A percentile compares a stretch with the other conserved stretches of the same genome.
Conservation (phyloP, 257 asterid species). For the Primulina eburnea region DNA sequence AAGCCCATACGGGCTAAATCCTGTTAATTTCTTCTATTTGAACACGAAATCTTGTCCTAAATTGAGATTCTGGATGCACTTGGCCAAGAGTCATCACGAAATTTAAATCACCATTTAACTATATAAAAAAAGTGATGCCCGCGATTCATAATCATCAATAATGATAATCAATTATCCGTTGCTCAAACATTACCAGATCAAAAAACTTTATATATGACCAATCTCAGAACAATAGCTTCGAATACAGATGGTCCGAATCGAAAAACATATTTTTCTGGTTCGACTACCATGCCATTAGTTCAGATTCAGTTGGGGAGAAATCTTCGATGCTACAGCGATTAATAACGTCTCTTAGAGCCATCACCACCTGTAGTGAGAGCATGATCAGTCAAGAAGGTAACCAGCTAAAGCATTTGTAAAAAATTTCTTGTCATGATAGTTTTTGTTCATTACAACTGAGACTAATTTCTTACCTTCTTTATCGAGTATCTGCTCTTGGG, state of each 20-base stretch:
- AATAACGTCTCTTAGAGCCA: constrained; percentile 31
- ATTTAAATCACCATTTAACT: no score
- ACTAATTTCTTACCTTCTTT: constrained; percentile 37
- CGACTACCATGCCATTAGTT: constrained; percentile 19
- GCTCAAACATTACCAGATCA: neutral
- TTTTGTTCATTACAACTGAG: no score
- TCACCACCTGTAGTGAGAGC: constrained; percentile 37
- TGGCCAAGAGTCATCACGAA: no score
- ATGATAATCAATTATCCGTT: neutral
- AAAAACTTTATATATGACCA: neutral
- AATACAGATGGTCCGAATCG: neutral
- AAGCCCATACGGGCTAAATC: no score
- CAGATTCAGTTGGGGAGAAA: constrained; percentile 47
- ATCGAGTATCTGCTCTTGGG: constrained; percentile 50
- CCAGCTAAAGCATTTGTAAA: neutral
- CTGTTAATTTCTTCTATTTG: no score
- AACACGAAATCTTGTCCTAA: no score
- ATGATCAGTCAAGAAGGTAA: neutral
- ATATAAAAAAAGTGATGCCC: neutral
- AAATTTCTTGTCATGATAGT: neutral
- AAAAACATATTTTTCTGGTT: neutral
- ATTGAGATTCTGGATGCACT: no score
- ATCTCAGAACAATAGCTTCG: neutral
- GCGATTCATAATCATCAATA: neutral
- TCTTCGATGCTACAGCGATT: constrained; percentile 38